Conservation (phyloP, 2,329 filamentous ascomycete genomes). For the Ceratocystiopsis sp. region DNA sequence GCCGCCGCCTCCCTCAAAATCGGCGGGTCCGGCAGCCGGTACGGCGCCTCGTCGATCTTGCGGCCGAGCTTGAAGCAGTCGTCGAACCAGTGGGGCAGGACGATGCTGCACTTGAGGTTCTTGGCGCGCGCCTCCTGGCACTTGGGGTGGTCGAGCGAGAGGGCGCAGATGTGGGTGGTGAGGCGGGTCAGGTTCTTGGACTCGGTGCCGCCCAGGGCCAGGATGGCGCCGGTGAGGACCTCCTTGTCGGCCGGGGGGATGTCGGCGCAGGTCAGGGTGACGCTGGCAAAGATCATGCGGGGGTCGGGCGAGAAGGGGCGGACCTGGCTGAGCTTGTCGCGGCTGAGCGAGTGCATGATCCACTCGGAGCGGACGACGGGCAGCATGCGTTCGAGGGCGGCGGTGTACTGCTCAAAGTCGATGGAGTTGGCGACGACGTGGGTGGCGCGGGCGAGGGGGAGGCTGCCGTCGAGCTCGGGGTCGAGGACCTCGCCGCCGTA, state of each 20-base stretch:
- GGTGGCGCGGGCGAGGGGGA: slow-evolving; percentile 30
- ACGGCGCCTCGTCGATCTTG: slow-evolving; percentile 76
- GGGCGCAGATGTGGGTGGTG: slow-evolving; percentile 78
- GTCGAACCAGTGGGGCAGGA: slow-evolving; percentile 95
- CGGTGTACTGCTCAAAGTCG: slow-evolving; percentile 78
- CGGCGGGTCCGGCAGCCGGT: slow-evolving; percentile 70
- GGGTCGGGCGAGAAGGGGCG: slow-evolving; percentile 84
- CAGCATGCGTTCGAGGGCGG: slow-evolving; percentile 59
- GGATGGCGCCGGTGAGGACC: slow-evolving; percentile 73
- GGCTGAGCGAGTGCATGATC: slow-evolving; percentile 55
- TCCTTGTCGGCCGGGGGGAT: slow-evolving; percentile 78
- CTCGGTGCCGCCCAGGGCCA: slow-evolving; percentile 78
- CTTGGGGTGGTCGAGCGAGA: slow-evolving; percentile 59
- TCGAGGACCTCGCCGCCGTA: slow-evolving; percentile 34
- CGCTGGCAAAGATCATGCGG: slow-evolving; percentile 72
- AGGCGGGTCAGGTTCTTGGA: slow-evolving; percentile 51
- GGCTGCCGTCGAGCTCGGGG: slow-evolving; percentile 28
- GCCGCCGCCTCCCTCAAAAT: slow-evolving; percentile 38
- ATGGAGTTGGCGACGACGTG: slow-evolving; percentile 54
- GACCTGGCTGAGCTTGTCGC: slow-evolving; percentile 55
- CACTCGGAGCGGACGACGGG: slow-evolving; percentile 72
- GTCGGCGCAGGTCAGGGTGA: slow-evolving; percentile 67
- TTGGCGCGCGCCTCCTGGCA: slow-evolving; percentile 46
- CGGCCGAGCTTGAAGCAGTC: slow-evolving; percentile 89
- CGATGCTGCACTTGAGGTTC: slow-evolving; percentile 57